These are phyloP conservation scores for Striga hermonthica DNA, from an alignment of 305 asterid species.

Conservation along the genomic window DNA sequence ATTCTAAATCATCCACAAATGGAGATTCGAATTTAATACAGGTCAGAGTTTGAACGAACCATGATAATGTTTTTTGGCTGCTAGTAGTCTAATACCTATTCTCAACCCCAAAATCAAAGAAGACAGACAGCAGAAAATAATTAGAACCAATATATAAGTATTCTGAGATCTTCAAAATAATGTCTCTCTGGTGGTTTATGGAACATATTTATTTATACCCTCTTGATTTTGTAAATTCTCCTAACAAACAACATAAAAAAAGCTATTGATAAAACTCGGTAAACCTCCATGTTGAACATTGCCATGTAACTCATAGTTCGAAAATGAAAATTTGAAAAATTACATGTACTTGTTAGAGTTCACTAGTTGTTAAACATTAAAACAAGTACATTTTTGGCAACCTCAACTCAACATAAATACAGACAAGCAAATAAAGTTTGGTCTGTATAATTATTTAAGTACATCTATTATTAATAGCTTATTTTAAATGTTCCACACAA, in stretches of 20 bases:
- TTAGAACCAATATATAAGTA: conserved; percentile 1
- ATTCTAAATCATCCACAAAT: conserved; percentile 9
- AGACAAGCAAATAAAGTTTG: conserved; percentile 4
- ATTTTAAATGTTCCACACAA: conserved; percentile 21
- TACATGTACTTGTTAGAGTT: conserved; percentile 11
- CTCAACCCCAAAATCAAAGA: conserved; percentile 16
- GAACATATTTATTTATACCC: conserved; percentile 16
- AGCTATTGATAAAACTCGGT: conserved; percentile 4
- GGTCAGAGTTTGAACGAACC: conserved; percentile 8
- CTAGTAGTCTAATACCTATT: neutral
- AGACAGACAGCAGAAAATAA: neutral
- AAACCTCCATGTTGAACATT: neutral
- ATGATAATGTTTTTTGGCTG: neutral
- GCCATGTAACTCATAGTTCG: conserved; percentile 3
- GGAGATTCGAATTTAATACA: conserved; percentile 6
- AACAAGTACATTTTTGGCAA: conserved; percentile 16
- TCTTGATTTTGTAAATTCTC: conserved; percentile 7
- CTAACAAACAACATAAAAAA: neutral
- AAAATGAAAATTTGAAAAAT: conserved; percentile 9
- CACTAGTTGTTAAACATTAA: conserved; percentile 15
- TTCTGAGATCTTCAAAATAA: neutral
- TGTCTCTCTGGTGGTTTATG: neutral
- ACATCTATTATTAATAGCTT: conserved; percentile 7
- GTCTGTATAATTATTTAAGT: conserved; percentile 4
- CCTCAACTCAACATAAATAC: conserved; percentile 19